phyloP scores from a whole-genome alignment of 2,329 filamentous ascomycete genomes.

The Paracamarosporium sp. region DNA sequence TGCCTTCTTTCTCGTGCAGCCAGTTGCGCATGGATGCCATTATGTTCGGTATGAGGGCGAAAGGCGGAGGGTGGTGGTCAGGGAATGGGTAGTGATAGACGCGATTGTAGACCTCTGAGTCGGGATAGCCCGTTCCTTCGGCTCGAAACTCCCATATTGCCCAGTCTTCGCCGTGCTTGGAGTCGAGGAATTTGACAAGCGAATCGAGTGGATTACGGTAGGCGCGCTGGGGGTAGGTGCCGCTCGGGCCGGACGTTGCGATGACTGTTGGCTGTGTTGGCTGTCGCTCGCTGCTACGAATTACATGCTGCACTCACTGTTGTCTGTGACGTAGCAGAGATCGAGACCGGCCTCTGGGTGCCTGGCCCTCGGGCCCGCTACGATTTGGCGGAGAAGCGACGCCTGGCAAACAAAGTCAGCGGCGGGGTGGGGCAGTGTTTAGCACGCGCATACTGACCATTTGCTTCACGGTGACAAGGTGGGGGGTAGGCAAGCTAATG shows the following conservation, averaged over 20 bases:
- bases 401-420: conserved; percentile 28
- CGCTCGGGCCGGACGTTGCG: conserved; percentile 84
- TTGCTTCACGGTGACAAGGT: neutral
- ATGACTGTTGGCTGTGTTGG: conserved; percentile 56
- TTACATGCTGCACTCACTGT: conserved; percentile 65
- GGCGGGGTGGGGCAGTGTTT: neutral
- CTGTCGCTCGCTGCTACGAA: conserved; percentile 28
- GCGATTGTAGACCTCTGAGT: conserved; percentile 83
- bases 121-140: conserved; percentile 94
- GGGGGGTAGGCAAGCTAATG: neutral
- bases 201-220: conserved; percentile 93
- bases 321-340: conserved; percentile 92
- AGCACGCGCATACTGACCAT: conserved; percentile 14
- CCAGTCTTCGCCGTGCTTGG: conserved; percentile 81
- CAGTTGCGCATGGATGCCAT: conserved; percentile 93
- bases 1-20: conserved; percentile 61
- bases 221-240: conserved; percentile 86
- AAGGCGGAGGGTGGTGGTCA: conserved; percentile 96
- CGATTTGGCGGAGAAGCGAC: conserved; percentile 81
- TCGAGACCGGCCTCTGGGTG: conserved; percentile 90
- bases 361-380: conserved; percentile 82
- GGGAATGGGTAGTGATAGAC: conserved; percentile 95
- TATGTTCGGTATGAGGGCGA: conserved; percentile 84
- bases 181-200: conserved; percentile 86
- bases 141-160: conserved; percentile 98